A percentile compares a stretch with the other conserved stretches of the same genome.
Evolutionary conservation across 164 flowering plant species (phyloP).

Genomic region (Chimonanthus salicifolius): DNA sequence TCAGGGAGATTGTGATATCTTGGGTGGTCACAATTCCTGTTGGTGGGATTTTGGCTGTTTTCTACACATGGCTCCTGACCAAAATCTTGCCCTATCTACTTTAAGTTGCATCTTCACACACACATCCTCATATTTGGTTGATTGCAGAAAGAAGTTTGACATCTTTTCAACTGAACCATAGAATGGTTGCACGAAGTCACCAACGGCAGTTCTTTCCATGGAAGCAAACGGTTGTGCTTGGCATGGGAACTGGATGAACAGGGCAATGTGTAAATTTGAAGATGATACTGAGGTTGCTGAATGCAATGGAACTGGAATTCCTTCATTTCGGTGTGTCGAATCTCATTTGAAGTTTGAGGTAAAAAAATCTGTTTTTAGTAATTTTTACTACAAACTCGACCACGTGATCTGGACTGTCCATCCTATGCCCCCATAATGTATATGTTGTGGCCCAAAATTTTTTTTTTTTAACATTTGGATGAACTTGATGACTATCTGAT

Average conservation of each 20-base stretch:
- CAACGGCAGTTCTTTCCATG: not conserved
- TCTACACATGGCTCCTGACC: slow-evolving; percentile 78
- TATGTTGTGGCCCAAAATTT: too few species aligned
- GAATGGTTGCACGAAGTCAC: not conserved
- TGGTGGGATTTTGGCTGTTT: slow-evolving; percentile 66
- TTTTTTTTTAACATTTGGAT: too few species aligned
- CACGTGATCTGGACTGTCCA: not conserved
- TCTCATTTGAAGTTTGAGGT: not conserved
- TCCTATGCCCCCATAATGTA: too few species aligned
- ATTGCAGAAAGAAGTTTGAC: not conserved
- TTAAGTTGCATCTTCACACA: slow-evolving; percentile 18
- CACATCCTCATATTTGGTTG: not conserved
- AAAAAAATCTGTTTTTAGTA: not conserved
- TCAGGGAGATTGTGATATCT: slow-evolving; percentile 79
- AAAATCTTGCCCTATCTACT: slow-evolving; percentile 52
- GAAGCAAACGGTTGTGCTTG: not conserved
- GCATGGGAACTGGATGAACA: not conserved
- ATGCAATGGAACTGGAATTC: not conserved
- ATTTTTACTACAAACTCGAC: not conserved
- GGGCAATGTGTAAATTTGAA: not conserved
- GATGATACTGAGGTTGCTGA: not conserved
- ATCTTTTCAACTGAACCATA: not conserved
- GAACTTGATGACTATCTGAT: too few species aligned
- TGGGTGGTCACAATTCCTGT: slow-evolving; percentile 91
- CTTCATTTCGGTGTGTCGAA: not conserved